Conservation (phyloP, 345 rosid species). For the Aquilaria yunnanensis region DNA sequence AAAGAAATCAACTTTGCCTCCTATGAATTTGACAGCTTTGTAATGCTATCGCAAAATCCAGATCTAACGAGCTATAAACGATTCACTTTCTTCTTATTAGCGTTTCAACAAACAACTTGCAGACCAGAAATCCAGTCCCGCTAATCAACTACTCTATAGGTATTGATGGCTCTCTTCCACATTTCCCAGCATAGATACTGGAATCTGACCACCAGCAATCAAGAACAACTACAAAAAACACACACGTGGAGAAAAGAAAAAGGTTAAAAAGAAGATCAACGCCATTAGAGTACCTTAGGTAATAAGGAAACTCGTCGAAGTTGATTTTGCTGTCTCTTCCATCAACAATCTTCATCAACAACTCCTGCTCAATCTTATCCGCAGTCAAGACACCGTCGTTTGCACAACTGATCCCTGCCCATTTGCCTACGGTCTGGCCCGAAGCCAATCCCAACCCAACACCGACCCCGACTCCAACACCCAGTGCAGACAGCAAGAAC, state of each 20-base stretch:
- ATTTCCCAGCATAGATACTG: no score
- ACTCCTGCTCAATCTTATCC: conserved; percentile 78
- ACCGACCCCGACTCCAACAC: conserved; percentile 86
- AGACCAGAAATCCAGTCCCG: no score
- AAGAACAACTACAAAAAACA: no score
- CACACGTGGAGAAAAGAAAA: background rate
- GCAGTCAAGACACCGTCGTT: conserved; percentile 40
- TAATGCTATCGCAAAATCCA: no score
- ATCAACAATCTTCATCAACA: conserved; percentile 60
- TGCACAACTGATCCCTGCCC: conserved; percentile 36
- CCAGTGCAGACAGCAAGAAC: conserved; percentile 65
- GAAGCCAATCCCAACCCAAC: conserved; percentile 86
- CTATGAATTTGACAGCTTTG: no score
- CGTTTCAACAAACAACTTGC: no score
- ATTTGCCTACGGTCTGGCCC: conserved; percentile 56
- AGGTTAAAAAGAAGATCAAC: background rate
- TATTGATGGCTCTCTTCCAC: no score
- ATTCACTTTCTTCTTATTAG: no score
- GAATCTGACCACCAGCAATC: no score
- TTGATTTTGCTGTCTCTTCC: conserved; percentile 55
- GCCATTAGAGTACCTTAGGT: conserved; percentile 45
- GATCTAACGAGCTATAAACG: no score
- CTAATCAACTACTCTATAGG: no score
- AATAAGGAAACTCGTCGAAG: conserved; percentile 88
- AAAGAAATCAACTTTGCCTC: background rate